Base-by-base conservation (phyloP, 2,329 filamentous ascomycete genomes). In the Phaeosphaeriaceae sp. region DNA sequence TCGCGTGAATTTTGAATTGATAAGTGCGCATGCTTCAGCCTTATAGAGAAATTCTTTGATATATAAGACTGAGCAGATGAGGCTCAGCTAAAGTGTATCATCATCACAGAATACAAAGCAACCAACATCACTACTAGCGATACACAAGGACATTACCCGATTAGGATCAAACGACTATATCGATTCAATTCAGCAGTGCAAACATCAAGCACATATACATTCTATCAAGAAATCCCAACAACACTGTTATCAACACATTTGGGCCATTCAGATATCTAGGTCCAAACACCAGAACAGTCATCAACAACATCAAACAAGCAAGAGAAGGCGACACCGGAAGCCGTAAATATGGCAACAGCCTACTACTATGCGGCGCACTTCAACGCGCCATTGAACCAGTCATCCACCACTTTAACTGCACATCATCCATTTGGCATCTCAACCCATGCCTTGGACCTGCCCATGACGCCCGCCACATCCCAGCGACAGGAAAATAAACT, bases 281-380 rank as follows among this genome's bases (percentile, higher is more conserved):
- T 35, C 20, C 43, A 39, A n/a, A 35, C 33, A 46, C 47, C 34
- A 46, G 20, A 15, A 37, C 43, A 42, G 17, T 46, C 39, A 42
- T 30, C 45, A 13, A 15, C 29, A 48, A 32, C 18, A 42, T 13
- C 36, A 16, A 47, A 29, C 43, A 33, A 30, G 39, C 26, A 17
- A 56, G 32, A 36, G 26, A 47, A 28, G 35, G 17, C 42, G 48
- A 15, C 5, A 32, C n/a, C n/a, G n/a, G n/a, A 23, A 16, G 20
- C 36, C 11, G 13, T 26, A 48, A 21, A 18, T 40, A 43, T 11
- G 0, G 63, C 62, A 52, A 50, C 57, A 34, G 49, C 46, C 33
- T 55, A 57, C 41, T 63, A 55, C 36, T 64, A 66, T 39, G 54
- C 63, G 23, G 53, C 56, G 16, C 60, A 59, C 46, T 62, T 59